These are phyloP conservation scores for Fusarium protoensiforme DNA, from an alignment of 2,329 filamentous ascomycete species.

Conservation along the genomic window DNA sequence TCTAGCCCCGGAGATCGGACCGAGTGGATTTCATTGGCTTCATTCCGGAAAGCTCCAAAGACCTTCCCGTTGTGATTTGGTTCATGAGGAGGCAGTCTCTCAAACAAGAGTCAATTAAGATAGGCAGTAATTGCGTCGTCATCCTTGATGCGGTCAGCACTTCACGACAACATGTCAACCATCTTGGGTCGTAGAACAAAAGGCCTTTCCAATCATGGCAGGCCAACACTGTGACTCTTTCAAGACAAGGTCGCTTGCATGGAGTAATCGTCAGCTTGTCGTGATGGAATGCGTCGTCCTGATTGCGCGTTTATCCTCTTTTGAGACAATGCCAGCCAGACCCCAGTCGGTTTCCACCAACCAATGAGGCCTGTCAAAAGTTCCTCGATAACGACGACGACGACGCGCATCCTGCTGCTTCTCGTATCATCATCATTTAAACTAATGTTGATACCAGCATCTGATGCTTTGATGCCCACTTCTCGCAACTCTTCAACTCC, in stretches of 20 bases:
- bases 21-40: neutral
- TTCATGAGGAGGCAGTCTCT: neutral
- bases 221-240: neutral
- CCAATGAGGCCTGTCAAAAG: constrained; percentile 22
- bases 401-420: neutral
- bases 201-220: neutral
- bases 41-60: neutral
- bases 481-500: neutral
- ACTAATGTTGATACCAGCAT: neutral
- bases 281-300: constrained; percentile 11
- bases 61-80: neutral
- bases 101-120: neutral
- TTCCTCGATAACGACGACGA: constrained; percentile 21
- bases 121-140: neutral
- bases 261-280: constrained; percentile 14
- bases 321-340: constrained; percentile 9
- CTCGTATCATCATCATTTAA: constrained; percentile 15
- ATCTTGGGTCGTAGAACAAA: neutral
- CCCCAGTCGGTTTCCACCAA: constrained; percentile 22
- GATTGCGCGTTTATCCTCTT: constrained; percentile 19
- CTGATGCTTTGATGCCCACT: neutral
- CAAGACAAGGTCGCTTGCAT: neutral
- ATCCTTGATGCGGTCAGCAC: neutral
- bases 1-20: neutral
- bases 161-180: neutral